Evolutionary conservation across 257 asterid species (phyloP).

Genomic region (Nicotiana knightiana): DNA sequence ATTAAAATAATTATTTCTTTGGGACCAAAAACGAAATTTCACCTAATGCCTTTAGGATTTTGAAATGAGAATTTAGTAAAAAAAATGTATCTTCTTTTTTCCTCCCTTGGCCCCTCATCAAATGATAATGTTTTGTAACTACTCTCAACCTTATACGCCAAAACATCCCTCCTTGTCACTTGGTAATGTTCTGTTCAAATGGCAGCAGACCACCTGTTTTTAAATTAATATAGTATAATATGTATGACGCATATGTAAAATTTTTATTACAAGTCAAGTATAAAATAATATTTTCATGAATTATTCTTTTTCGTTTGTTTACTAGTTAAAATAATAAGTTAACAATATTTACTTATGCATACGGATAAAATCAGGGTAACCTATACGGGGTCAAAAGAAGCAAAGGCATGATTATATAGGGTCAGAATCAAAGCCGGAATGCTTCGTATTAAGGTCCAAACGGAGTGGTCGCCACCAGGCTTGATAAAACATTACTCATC

Average conservation of each 20-base stretch:
- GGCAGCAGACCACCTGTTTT: neutral
- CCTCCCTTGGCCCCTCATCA: neutral
- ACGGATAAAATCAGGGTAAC: no score
- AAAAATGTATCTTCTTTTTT: neutral
- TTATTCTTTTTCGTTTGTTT: neutral
- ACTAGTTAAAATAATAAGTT: neutral
- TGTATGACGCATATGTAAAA: neutral
- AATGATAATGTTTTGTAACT: neutral
- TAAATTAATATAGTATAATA: neutral
- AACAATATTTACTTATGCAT: neutral
- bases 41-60: neutral
- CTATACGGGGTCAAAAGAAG: no score
- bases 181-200: neutral
- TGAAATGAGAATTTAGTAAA: neutral
- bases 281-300: neutral
- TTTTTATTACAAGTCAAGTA: neutral
- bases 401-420: no score
- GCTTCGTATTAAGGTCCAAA: no score
- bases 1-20: neutral
- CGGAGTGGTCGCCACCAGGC: no score
- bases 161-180: neutral
- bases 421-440: no score
- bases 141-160: neutral
- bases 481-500: no score
- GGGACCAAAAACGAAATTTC: slow-evolving; percentile 5